Conservation (phyloP, 352 stramenopile genomes). For the Phytopythium oedochilum region DNA sequence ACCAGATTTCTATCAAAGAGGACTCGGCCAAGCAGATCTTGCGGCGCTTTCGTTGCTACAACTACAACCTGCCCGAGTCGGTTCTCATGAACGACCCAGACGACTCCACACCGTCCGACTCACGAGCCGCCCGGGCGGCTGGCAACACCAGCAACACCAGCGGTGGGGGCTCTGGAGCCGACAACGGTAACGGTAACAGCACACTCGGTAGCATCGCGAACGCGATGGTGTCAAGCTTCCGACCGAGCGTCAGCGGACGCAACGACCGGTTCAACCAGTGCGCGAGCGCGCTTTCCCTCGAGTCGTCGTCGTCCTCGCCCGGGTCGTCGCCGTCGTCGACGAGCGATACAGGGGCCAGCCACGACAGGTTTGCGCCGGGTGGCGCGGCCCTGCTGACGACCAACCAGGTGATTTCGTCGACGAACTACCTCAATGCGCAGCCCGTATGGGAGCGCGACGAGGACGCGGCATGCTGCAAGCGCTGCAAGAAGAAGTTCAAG, state of each 20-base stretch:
- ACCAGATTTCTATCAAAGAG: slow-evolving; percentile 64
- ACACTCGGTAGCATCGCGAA: not conserved
- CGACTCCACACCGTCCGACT: slow-evolving; percentile 29
- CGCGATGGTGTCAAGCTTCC: slow-evolving; percentile 3
- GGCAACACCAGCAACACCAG: slow-evolving; percentile 7
- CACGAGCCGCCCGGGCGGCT: slow-evolving; percentile 15
- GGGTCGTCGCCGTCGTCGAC: slow-evolving; percentile 23
- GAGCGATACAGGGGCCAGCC: slow-evolving; percentile 10
- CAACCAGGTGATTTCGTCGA: slow-evolving; percentile 59
- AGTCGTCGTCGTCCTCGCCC: slow-evolving; percentile 24
- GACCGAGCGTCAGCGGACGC: not conserved
- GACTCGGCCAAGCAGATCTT: slow-evolving; percentile 49
- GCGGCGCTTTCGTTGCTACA: slow-evolving; percentile 71
- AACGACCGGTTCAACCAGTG: not conserved
- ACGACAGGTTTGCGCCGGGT: slow-evolving; percentile 40
- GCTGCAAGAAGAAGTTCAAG: slow-evolving; percentile 90
- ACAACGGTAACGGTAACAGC: slow-evolving; percentile 6
- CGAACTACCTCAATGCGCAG: slow-evolving; percentile 68
- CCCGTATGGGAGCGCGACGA: slow-evolving; percentile 82
- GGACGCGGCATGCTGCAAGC: slow-evolving; percentile 81
- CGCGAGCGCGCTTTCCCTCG: not conserved
- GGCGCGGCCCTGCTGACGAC: slow-evolving; percentile 60
- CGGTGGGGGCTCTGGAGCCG: slow-evolving; percentile 7
- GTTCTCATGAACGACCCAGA: slow-evolving; percentile 44
- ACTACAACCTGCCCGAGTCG: slow-evolving; percentile 74